Evolutionary conservation across 2,329 filamentous ascomycete species (phyloP).

Genomic region (Microdochium bolleyi): DNA sequence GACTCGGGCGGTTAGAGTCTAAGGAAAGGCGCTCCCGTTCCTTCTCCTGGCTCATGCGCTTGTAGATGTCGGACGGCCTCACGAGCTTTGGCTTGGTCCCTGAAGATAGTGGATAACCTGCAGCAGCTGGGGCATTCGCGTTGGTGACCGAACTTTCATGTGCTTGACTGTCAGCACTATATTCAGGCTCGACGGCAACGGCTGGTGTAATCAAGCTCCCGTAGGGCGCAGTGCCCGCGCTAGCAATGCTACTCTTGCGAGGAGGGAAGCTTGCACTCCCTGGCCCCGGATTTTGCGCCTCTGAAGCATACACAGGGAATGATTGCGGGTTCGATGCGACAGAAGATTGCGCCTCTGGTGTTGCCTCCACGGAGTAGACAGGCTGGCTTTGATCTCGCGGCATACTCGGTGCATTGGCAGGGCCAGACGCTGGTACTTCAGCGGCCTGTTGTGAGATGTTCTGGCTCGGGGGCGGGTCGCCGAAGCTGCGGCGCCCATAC

Average conservation of each 20-base stretch:
- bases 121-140: conserved; percentile 17
- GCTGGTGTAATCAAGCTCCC: conserved; percentile 7
- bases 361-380: neutral
- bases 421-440: neutral
- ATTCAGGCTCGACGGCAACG: conserved; percentile 19
- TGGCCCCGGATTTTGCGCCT: neutral
- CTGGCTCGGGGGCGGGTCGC: neutral
- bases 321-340: neutral
- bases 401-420: neutral
- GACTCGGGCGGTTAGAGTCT: conserved; percentile 48
- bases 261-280: conserved; percentile 35
- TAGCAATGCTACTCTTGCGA: conserved; percentile 54
- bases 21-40: conserved; percentile 46
- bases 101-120: conserved; percentile 22
- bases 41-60: conserved; percentile 59
- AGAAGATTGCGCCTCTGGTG: neutral
- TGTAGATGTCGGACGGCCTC: conserved; percentile 71
- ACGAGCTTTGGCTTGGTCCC: conserved; percentile 52
- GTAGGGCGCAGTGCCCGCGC: conserved; percentile 25
- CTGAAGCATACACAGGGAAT: neutral
- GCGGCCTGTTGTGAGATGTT: neutral
- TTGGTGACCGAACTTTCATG: conserved; percentile 18
- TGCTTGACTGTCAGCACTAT: conserved; percentile 16
- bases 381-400: neutral
- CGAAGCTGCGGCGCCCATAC: conserved; percentile 11